Evolutionary conservation across 495 filamentous ascomycete species (phyloP).

Genomic region (Pyrenopolyporus hunteri): DNA sequence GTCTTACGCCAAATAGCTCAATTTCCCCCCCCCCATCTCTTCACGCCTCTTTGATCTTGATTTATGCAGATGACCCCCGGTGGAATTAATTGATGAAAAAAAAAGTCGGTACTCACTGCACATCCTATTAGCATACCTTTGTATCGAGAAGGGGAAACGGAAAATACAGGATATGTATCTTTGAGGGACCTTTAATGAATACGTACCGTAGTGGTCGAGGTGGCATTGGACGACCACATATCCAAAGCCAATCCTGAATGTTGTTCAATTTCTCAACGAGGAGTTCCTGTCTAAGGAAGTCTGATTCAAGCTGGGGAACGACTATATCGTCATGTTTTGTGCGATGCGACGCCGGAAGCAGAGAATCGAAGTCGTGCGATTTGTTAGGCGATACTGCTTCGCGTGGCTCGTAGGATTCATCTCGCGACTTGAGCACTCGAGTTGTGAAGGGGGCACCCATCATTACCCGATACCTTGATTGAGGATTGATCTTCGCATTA

Average conservation of each 20-base stretch:
- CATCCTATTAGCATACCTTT: too few species aligned
- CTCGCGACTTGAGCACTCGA: constrained; percentile 20
- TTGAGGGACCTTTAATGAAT: too few species aligned
- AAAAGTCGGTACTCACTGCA: constrained; percentile 5
- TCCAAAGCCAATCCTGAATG: constrained; percentile 52
- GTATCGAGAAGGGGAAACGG: too few species aligned
- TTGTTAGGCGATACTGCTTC: too few species aligned
- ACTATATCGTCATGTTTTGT: constrained; percentile 34
- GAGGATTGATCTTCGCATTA: background rate
- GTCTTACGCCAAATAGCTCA: background rate
- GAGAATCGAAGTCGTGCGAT: constrained; percentile 8
- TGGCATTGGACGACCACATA: constrained; percentile 54
- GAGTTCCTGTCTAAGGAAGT: constrained; percentile 40
- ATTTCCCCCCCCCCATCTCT: background rate
- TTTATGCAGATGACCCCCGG: too few species aligned
- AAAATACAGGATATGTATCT: too few species aligned
- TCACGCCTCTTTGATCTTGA: too few species aligned
- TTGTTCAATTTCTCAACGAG: constrained; percentile 43
- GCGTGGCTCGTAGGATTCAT: background rate
- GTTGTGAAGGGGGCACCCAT: constrained; percentile 37
- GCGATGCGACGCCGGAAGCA: constrained; percentile 42
- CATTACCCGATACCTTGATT: background rate
- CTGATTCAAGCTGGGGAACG: constrained; percentile 21
- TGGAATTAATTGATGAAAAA: too few species aligned
- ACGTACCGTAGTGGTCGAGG: constrained; percentile 52